Evolutionary conservation across 148 eudicot species (phyloP).

Genomic region (Selenicereus undatus): DNA sequence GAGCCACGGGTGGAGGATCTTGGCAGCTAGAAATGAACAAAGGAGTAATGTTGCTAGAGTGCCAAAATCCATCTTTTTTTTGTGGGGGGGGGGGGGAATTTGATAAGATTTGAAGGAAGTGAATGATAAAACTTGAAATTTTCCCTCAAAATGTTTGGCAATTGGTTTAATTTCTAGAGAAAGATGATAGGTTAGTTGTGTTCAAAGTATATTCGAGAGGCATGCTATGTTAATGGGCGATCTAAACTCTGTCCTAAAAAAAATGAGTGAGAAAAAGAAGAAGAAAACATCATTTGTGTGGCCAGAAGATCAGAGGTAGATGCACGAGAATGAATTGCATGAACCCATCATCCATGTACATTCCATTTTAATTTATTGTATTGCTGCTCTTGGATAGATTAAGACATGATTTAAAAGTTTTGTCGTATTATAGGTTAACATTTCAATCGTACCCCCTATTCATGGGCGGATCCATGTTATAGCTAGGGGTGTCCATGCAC

Average conservation of each 20-base stretch:
- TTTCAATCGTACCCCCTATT: too few relatives aligned
- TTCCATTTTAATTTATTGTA: not conserved
- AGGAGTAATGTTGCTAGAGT: constrained; percentile 34
- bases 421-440: too few relatives aligned
- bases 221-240: constrained; percentile 26
- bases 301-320: constrained; percentile 1
- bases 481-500: too few relatives aligned
- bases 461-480: too few relatives aligned
- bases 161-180: not conserved
- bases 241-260: constrained; percentile 14
- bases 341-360: not conserved
- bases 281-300: constrained; percentile 18
- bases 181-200: not conserved
- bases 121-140: not conserved
- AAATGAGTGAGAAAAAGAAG: constrained; percentile 1
- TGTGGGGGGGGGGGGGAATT: too few relatives aligned
- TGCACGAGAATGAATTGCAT: constrained; percentile 17
- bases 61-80: constrained; percentile 29
- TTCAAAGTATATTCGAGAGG: not conserved
- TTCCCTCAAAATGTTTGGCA: not conserved
- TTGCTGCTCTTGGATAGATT: not conserved
- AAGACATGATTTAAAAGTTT: not conserved
- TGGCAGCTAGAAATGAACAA: constrained; percentile 27
- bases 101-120: not conserved
- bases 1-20: constrained; percentile 30